Evolutionary conservation across 2,329 filamentous ascomycete genomes (phyloP).

Genomic region (Emydomyces testavorans): DNA sequence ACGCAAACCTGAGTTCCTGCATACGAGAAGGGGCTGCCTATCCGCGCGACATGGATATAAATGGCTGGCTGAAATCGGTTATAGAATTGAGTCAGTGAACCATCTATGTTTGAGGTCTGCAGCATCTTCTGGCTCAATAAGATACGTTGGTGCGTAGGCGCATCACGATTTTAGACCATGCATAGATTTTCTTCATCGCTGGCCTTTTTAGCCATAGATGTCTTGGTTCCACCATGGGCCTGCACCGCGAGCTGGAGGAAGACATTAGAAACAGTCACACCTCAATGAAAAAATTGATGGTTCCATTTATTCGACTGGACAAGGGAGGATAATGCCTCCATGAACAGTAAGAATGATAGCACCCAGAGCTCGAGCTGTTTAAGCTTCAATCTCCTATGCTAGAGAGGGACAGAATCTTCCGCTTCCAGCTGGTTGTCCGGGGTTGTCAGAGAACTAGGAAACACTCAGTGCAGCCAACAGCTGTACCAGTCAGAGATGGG

Average conservation of each 20-base stretch:
- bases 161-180: background rate
- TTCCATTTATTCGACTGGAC: background rate
- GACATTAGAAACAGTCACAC: conserved; percentile 6
- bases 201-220: background rate
- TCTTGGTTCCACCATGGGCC: conserved; percentile 5
- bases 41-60: conserved; percentile 10
- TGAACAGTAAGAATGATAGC: conserved; percentile 9
- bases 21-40: conserved; percentile 24
- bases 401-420: background rate
- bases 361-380: conserved; percentile 6
- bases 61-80: conserved; percentile 21
- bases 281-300: background rate
- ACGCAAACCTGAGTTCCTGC: conserved; percentile 21
- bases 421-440: background rate
- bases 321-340: conserved; percentile 10
- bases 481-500: conserved; percentile 32
- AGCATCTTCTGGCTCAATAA: background rate
- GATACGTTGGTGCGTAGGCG: background rate
- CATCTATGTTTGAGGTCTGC: background rate
- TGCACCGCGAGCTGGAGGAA: conserved; percentile 2
- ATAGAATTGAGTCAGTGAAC: conserved; percentile 11
- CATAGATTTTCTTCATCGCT: background rate
- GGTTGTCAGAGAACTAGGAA: conserved; percentile 1
- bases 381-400: conserved; percentile 2
- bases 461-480: conserved; percentile 10